These are phyloP conservation scores for Rhamnella rubrinervis DNA, from an alignment of 331 rosid species.

Conservation along the genomic window DNA sequence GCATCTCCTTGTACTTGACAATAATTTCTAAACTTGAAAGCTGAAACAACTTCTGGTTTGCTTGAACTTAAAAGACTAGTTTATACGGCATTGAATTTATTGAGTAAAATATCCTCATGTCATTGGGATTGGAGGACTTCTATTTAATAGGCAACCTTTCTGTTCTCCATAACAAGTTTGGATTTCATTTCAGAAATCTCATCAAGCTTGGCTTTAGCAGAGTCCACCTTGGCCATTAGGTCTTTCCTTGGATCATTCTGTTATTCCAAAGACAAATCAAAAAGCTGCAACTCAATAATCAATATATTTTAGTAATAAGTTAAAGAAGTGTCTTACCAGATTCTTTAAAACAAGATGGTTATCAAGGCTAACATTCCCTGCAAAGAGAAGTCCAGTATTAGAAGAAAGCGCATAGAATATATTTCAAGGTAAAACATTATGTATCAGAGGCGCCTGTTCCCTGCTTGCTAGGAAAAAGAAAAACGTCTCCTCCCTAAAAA, in stretches of 20 bases:
- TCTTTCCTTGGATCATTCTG: slow-evolving; percentile 49
- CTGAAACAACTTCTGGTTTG: not conserved
- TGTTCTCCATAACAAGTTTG: slow-evolving; percentile 48
- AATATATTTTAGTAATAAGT: not conserved
- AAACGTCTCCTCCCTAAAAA: too few relatives aligned
- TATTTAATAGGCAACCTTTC: slow-evolving; percentile 48
- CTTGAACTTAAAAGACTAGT: not conserved
- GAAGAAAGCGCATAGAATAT: slow-evolving; percentile 4
- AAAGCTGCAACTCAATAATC: not conserved
- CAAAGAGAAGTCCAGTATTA: slow-evolving; percentile 15
- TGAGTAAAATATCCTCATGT: not conserved
- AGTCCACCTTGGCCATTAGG: slow-evolving; percentile 49
- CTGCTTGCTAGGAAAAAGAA: too few relatives aligned
- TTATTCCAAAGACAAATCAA: slow-evolving; percentile 28
- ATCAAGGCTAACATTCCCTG: slow-evolving; percentile 45
- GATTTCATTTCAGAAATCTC: slow-evolving; percentile 54
- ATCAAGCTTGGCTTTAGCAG: slow-evolving; percentile 66
- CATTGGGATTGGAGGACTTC: slow-evolving; percentile 18
- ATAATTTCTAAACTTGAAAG: too few relatives aligned
- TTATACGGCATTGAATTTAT: slow-evolving; percentile 5
- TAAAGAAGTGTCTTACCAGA: slow-evolving; percentile 41
- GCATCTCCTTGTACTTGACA: too few relatives aligned
- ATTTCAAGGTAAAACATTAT: slow-evolving; percentile 4
- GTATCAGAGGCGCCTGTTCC: slow-evolving; percentile 11
- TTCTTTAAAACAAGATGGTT: slow-evolving; percentile 30